A percentile compares a stretch with the other conserved stretches of the same genome.
Evolutionary conservation across 176 grass and related monocot genomes (phyloP).

Genomic region (Raddia guianensis): DNA sequence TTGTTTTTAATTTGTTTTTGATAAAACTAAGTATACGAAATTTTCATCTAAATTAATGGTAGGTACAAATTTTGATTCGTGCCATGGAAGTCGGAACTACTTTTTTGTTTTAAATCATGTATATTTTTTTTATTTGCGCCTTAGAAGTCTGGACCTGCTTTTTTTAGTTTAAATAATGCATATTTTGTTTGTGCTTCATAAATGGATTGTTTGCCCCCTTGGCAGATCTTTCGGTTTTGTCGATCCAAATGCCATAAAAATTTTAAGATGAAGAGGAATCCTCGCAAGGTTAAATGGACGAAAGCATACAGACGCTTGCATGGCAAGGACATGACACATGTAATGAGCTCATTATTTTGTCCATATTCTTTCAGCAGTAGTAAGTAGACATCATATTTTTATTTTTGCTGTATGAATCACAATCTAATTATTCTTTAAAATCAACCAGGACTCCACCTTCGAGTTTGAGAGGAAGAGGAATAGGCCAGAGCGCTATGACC

Average conservation of each 20-base stretch:
- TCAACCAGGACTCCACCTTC: slow-evolving; percentile 74
- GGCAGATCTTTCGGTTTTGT: slow-evolving; percentile 87
- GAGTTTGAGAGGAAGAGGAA: slow-evolving; percentile 98
- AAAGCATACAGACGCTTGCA: slow-evolving; percentile 77
- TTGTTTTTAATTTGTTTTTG: background rate
- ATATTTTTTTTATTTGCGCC: background rate
- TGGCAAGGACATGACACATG: slow-evolving; percentile 98
- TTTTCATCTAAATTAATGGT: too few species aligned
- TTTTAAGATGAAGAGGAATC: slow-evolving; percentile 99
- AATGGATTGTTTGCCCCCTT: slow-evolving; percentile 1
- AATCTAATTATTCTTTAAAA: slow-evolving; percentile 20
- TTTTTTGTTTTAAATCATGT: background rate
- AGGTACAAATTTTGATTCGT: background rate
- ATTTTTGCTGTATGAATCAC: background rate
- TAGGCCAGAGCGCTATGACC: slow-evolving; percentile 84
- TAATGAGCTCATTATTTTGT: slow-evolving; percentile 17
- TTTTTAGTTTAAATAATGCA: background rate
- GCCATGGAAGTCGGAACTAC: background rate
- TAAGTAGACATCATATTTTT: background rate
- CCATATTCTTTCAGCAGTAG: background rate
- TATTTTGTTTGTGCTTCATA: background rate
- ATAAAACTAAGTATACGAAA: background rate
- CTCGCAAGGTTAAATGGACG: slow-evolving; percentile 98
- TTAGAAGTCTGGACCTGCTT: background rate
- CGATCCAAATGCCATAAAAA: slow-evolving; percentile 99